A percentile compares a stretch with the other conserved stretches of the same genome.
phyloP scores from a whole-genome alignment of 441 rosid species.

The Raphanus hybrid region DNA sequence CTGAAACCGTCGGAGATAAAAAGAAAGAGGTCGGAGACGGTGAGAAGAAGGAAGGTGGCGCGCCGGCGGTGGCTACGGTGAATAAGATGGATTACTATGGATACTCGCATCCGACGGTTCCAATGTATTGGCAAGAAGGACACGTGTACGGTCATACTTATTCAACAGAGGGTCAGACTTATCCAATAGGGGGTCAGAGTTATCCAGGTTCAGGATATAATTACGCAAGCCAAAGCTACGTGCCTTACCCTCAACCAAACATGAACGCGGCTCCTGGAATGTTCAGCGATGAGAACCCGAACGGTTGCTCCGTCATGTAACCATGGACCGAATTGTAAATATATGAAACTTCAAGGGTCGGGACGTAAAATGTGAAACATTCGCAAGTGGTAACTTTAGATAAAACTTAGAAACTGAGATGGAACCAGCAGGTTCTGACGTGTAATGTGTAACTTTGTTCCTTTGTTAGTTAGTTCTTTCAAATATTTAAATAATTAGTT shows the following conservation, averaged over 20 bases:
- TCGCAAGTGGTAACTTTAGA: too few relatives aligned
- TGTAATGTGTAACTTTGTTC: too few relatives aligned
- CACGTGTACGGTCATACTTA: conserved; percentile 46
- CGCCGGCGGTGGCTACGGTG: conserved; percentile 52
- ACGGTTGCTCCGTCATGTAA: too few relatives aligned
- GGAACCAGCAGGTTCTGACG: too few relatives aligned
- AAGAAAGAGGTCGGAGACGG: conserved; percentile 18
- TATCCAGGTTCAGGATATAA: conserved; percentile 37
- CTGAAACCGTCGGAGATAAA: conserved; percentile 26
- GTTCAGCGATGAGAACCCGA: conserved; percentile 71
- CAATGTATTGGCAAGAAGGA: conserved; percentile 49
- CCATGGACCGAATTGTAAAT: too few relatives aligned
- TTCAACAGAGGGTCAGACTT: conserved; percentile 32
- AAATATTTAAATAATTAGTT: neutral
- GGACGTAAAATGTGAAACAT: too few relatives aligned
- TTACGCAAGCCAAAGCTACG: conserved; percentile 36
- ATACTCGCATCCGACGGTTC: conserved; percentile 46
- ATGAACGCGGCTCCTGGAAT: conserved; percentile 48
- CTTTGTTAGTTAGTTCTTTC: too few relatives aligned
- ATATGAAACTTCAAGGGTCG: too few relatives aligned
- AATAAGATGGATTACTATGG: conserved; percentile 69
- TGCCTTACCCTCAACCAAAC: conserved; percentile 44
- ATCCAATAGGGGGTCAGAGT: conserved; percentile 34
- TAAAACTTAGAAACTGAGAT: too few relatives aligned
- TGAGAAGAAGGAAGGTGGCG: neutral